Evolutionary conservation across 2,329 filamentous ascomycete species (phyloP).

Genomic region (Penicillium janthinellum): DNA sequence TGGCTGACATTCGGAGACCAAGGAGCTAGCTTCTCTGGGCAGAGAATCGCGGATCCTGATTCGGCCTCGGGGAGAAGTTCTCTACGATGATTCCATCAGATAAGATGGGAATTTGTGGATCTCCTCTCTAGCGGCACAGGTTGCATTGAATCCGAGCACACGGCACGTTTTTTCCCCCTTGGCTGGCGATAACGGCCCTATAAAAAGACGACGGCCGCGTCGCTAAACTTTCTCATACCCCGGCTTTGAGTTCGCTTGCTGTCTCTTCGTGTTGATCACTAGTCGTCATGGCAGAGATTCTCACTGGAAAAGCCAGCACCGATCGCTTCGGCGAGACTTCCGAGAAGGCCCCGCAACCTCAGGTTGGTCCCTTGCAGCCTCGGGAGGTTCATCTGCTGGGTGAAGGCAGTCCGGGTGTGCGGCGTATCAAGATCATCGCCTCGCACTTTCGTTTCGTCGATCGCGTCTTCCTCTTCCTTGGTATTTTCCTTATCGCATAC

Average conservation of each 20-base stretch:
- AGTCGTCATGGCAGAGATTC: neutral
- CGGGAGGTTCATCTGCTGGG: slow-evolving; percentile 8
- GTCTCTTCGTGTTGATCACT: neutral
- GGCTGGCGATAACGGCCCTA: slow-evolving; percentile 2
- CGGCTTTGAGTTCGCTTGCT: neutral
- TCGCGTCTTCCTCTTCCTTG: slow-evolving; percentile 60
- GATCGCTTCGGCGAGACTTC: slow-evolving; percentile 1
- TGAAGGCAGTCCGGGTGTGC: slow-evolving; percentile 54
- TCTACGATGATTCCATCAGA: slow-evolving; percentile 5
- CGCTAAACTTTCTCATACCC: neutral
- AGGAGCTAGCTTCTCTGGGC: neutral
- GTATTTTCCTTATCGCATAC: slow-evolving; percentile 66
- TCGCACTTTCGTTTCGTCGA: slow-evolving; percentile 55
- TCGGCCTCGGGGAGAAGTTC: neutral
- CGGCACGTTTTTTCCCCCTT: neutral
- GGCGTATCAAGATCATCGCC: slow-evolving; percentile 60
- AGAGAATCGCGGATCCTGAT: neutral
- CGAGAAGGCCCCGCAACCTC: slow-evolving; percentile 11
- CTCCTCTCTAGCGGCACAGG: neutral
- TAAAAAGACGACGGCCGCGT: neutral
- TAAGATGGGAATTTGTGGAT: slow-evolving; percentile 11
- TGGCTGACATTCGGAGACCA: neutral
- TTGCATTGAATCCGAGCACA: neutral
- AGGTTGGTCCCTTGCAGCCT: neutral
- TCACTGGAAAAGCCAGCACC: neutral